Evolutionary conservation across 1,284 basidiomycete genomes (phyloP).

Genomic region (Butyriboletus pseudospeciosus): DNA sequence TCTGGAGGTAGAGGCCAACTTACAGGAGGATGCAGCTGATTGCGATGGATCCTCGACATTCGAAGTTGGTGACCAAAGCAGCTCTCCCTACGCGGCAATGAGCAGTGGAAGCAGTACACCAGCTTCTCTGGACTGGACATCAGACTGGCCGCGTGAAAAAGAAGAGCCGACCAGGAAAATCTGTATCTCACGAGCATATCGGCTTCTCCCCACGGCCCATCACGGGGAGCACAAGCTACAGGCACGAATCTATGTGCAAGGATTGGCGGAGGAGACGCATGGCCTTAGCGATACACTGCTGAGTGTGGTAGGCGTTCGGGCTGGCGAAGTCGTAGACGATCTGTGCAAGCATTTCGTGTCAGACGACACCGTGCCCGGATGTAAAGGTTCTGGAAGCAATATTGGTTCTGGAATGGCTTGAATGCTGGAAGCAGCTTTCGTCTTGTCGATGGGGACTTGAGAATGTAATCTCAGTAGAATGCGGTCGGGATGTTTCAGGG

Average conservation of each 20-base stretch:
- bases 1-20: conserved; percentile 14
- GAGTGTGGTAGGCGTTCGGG: conserved; percentile 48
- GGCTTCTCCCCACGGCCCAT: conserved; percentile 34
- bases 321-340: conserved; percentile 49
- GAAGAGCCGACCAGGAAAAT: conserved; percentile 26
- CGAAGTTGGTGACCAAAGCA: not conserved
- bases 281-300: conserved; percentile 56
- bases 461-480: not conserved
- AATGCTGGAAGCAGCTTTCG: not conserved
- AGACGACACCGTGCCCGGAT: not conserved
- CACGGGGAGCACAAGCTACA: conserved; percentile 22
- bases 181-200: conserved; percentile 46
- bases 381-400: not conserved
- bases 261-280: conserved; percentile 54
- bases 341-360: conserved; percentile 20
- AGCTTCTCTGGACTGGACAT: conserved; percentile 28
- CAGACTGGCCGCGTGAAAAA: conserved; percentile 17
- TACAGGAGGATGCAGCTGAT: not conserved
- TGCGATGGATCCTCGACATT: not conserved
- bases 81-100: conserved; percentile 6
- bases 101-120: conserved; percentile 28
- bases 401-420: not conserved
- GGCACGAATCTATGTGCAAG: conserved; percentile 53
- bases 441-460: not conserved
- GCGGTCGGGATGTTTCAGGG: not conserved